Conservation (phyloP, 495 filamentous ascomycete genomes). For the Penicillium antarcticum region DNA sequence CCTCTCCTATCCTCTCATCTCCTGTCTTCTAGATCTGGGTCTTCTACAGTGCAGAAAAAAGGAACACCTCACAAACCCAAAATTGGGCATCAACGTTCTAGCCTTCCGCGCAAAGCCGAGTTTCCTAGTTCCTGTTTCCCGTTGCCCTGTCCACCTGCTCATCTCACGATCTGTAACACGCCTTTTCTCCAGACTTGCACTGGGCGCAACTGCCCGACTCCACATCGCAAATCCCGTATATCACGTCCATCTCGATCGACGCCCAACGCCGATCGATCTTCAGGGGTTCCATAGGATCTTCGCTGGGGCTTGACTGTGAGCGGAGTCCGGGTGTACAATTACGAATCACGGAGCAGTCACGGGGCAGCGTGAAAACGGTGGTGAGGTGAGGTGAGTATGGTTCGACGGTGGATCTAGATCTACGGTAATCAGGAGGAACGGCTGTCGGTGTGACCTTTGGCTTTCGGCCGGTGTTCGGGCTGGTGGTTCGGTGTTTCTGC, state of each 20-base stretch:
- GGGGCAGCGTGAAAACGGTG: not conserved
- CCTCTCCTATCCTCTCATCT: too few relatives aligned
- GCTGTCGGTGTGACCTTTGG: too few relatives aligned
- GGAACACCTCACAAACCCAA: not conserved
- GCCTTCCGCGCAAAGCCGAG: not conserved
- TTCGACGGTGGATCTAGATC: too few relatives aligned
- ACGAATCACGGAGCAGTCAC: too few relatives aligned
- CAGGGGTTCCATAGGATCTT: conserved; percentile 8
- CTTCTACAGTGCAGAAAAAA: not conserved
- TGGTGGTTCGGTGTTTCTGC: too few relatives aligned
- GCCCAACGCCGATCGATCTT: conserved; percentile 7
- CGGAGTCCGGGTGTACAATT: too few relatives aligned
- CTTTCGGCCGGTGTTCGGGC: too few relatives aligned
- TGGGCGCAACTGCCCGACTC: not conserved
- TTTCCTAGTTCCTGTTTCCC: not conserved
- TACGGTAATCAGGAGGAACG: too few relatives aligned
- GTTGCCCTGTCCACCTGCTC: too few relatives aligned
- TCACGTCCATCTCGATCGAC: conserved; percentile 2
- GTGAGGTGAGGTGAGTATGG: not conserved
- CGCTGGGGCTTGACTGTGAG: not conserved
- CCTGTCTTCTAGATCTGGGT: not conserved
- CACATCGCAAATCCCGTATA: conserved; percentile 5
- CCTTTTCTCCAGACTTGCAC: not conserved
- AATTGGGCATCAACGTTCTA: too few relatives aligned
- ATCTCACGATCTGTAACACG: too few relatives aligned